A percentile compares a stretch with the other conserved stretches of the same genome.
Conservation (phyloP, 768 basidiomycete species). For the Lanmaoa pseudosensibilis region DNA sequence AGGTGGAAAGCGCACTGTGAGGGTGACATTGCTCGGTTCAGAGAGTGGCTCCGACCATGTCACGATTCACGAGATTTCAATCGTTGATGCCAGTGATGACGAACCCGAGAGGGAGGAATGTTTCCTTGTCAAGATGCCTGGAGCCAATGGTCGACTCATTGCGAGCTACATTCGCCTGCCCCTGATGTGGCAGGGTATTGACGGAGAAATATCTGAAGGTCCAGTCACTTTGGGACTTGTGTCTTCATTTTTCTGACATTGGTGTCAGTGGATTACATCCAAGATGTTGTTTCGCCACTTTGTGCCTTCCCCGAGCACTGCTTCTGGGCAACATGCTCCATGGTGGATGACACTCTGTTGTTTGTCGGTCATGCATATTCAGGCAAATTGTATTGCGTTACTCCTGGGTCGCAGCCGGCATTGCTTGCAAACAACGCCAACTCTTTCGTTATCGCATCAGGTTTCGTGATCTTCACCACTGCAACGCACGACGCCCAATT, state of each 20-base stretch:
- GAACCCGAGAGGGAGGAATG: conserved; percentile 2
- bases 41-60: conserved; percentile 35
- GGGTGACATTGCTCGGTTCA: conserved; percentile 44
- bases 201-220: conserved; percentile 54
- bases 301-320: conserved; percentile 63
- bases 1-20: conserved; percentile 5
- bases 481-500: conserved; percentile 80
- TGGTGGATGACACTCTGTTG: conserved; percentile 25
- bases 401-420: conserved; percentile 27
- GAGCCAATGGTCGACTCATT: conserved; percentile 50
- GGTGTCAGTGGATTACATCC: conserved; percentile 16
- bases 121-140: conserved; percentile 30
- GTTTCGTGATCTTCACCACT: conserved; percentile 84
- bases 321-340: conserved; percentile 39
- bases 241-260: conserved; percentile 11
- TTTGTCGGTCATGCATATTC: conserved; percentile 65
- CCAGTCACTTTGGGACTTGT: neutral
- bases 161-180: conserved; percentile 11
- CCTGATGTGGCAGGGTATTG: conserved; percentile 43
- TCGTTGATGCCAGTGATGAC: neutral
- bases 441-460: conserved; percentile 72
- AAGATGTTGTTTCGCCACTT: conserved; percentile 23
- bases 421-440: conserved; percentile 56
- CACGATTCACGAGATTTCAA: conserved; percentile 24
- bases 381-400: conserved; percentile 62